Evolutionary conservation across 306 rosid genomes (phyloP), one percentile per base, ranked within the genome.

Genomic region (Acacia melanoxylon): DNA sequence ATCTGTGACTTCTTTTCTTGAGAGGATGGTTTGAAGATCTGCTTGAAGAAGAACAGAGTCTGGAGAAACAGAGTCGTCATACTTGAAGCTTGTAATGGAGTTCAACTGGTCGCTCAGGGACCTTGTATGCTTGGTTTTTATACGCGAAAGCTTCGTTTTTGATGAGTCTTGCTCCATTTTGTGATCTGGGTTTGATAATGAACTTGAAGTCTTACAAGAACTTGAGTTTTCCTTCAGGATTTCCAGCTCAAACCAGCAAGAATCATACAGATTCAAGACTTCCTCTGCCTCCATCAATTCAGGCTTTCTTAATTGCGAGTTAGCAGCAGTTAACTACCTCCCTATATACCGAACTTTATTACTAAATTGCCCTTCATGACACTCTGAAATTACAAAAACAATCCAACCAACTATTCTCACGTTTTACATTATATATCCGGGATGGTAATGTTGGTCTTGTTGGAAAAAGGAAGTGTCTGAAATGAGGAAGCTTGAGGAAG

Each of bases 31-130:
- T 29, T 71, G 76, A 9, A 88, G 94, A 65, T 89, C 90, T 35
- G 86, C 81, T 20, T 79, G 27, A 65, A 67, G 80, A 83, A 86
- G 83, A 59, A 86, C 90, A 3, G 89, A 81, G 68, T 88, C 81
- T 1, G 90, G 97, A 8, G 96, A 91, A 45, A 66, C 35, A 78
- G 85, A 81, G 58, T 59, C 89, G 51, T 59, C 89, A 31, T 74
- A 15, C 2, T 35, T 71, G 85, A 76, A 90, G 83, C 82, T 86
- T 80, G 88, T 66, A 76, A 84, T 88, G 83, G 86, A 78, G 87
- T 77, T 86, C 68, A 87, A 77, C 22, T 90, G 88, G 66, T 94
- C 94, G 83, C 95, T 92, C 91, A 88, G 87, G 66, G 97, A 91
- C 87, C 92, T 85, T 86, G 65, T 74, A 90, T 63, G 69, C 10